Conservation (phyloP, 176 grass and related monocot species). For the Dactylis glomerata region DNA sequence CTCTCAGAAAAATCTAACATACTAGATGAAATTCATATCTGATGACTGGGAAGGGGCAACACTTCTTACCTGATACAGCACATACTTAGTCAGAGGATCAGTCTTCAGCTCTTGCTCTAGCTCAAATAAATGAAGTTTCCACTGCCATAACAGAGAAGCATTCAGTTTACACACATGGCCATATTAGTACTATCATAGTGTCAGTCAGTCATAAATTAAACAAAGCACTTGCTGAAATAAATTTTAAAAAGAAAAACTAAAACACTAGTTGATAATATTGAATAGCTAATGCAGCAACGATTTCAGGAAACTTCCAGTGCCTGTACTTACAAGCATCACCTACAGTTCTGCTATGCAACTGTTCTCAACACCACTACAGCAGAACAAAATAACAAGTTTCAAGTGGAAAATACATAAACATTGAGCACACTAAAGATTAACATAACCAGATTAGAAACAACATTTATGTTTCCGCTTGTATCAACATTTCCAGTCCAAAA, state of each 20-base stretch:
- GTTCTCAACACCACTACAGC: not conserved
- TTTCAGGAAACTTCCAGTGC: not conserved
- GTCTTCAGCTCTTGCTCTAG: constrained; percentile 81
- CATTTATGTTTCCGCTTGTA: not conserved
- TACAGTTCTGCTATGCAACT: not conserved
- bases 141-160: constrained; percentile 31
- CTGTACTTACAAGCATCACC: not conserved
- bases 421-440: not conserved
- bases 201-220: no score
- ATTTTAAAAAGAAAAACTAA: not conserved
- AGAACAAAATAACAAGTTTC: not conserved
- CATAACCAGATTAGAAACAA: not conserved
- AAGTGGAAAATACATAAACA: not conserved
- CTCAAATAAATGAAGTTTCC: constrained; percentile 97
- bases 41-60: not conserved
- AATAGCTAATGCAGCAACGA: not conserved
- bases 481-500: not conserved
- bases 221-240: no score
- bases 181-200: no score
- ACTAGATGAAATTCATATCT: not conserved
- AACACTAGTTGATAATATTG: not conserved
- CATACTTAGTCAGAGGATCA: constrained; percentile 88
- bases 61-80: constrained; percentile 65
- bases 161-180: no score
- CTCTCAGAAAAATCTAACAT: not conserved